A percentile compares a stretch with the other conserved stretches of the same genome.
These are phyloP conservation scores for Physaria fendleri DNA, from an alignment of 345 rosid species.

Conservation along the genomic window DNA sequence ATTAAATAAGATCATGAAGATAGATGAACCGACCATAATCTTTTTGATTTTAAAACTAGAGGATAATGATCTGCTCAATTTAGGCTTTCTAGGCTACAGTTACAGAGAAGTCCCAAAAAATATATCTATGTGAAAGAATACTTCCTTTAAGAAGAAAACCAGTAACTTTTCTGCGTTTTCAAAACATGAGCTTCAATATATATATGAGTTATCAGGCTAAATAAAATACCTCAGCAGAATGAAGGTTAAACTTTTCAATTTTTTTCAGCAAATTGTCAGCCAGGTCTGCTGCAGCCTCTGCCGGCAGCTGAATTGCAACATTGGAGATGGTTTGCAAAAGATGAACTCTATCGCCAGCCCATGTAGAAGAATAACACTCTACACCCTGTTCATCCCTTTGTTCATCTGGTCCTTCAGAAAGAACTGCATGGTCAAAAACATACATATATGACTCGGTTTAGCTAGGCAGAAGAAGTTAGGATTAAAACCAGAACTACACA, in stretches of 20 bases:
- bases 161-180: not conserved
- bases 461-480: not conserved
- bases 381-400: constrained; percentile 35
- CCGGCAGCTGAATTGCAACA: constrained; percentile 77
- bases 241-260: constrained; percentile 77
- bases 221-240: constrained; percentile 72
- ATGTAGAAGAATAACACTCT: constrained; percentile 52
- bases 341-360: constrained; percentile 91
- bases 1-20: constrained; percentile 11
- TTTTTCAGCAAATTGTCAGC: constrained; percentile 74
- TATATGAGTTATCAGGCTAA: not conserved
- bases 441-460: not conserved
- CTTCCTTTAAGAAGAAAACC: not conserved
- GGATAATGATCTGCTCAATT: not conserved
- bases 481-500: not conserved
- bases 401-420: constrained; percentile 22
- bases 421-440: constrained; percentile 5
- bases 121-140: not conserved
- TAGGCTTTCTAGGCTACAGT: not conserved
- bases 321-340: constrained; percentile 87
- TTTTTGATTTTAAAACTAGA: not conserved
- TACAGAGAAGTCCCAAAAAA: constrained; percentile 7
- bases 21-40: not conserved
- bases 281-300: constrained; percentile 81
- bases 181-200: not conserved